Conservation (phyloP, 345 rosid genomes). For the Erucastrum elatum region DNA sequence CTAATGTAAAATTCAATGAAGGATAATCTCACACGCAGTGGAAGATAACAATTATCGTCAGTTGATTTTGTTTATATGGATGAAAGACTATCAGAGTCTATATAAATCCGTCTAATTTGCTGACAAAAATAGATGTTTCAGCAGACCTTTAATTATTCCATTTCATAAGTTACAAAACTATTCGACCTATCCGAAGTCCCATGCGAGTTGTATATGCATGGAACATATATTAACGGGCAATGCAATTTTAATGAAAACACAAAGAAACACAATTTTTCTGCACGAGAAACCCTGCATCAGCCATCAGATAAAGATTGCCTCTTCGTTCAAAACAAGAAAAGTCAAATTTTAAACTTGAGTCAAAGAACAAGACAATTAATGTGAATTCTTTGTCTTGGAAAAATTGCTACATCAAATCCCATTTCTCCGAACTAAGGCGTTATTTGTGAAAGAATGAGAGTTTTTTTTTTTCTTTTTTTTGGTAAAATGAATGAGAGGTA, state of each 20-base stretch:
- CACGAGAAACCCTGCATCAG: slow-evolving; percentile 11
- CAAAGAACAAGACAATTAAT: no score
- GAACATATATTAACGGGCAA: slow-evolving; percentile 15
- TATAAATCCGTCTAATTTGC: no score
- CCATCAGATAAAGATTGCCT: slow-evolving; percentile 25
- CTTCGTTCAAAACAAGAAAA: background rate
- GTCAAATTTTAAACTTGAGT: background rate
- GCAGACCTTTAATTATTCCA: background rate
- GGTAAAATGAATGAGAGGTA: no score
- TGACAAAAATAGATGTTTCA: background rate
- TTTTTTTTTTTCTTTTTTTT: background rate
- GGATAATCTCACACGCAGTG: no score
- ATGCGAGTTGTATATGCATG: background rate
- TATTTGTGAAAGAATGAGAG: background rate
- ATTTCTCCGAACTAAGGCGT: background rate
- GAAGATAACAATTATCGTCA: no score
- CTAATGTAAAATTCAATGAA: no score
- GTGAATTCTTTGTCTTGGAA: background rate
- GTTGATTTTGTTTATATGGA: no score
- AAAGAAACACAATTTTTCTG: slow-evolving; percentile 24
- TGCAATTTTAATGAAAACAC: slow-evolving; percentile 6
- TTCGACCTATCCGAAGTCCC: background rate
- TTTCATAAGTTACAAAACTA: background rate
- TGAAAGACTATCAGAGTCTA: no score
- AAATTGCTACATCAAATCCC: background rate